Evolutionary conservation across 192 early-diverging fungal species (phyloP), one percentile per base, ranked within the genome.

Genomic region (Spizellomyces sp.): DNA sequence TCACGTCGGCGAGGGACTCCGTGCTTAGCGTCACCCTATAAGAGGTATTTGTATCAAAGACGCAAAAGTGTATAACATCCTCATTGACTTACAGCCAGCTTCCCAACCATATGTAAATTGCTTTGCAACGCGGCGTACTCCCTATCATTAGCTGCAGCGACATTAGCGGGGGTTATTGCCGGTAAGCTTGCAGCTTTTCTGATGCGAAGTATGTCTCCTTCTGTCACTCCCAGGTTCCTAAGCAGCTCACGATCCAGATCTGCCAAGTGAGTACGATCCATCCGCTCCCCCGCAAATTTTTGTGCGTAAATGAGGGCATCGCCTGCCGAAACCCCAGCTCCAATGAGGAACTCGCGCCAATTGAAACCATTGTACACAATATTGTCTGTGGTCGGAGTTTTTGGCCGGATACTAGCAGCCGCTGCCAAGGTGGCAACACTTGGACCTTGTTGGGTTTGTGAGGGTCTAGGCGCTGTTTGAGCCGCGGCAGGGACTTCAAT

Each of bases 341-440:
- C 87, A 63, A 96, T 83, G 44, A 98, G 90, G 77, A 93, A 96
- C 50, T 97, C 94, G 66, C 90, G 91, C 97, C 97, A 99, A 66
- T 99, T 92, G 77, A 93, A 98, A 45, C 91, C 91, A 50, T 89
- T 83, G 74, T 91, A 87, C 66, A 61, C 79, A 9, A 66, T 52
- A 10, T 47, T 56, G 44, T 66, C 43, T 14, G 78, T 61, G 6
- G 63, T 62, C 22, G 52, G 17, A 27, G 57, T 60, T 27, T 22
- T 72, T 46, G 77, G 36, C 64, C 77, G 48, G 21, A 70, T 36
- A 57, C 45, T 62, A 12, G 64, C 70, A 5, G 78, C 69, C 21
- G 65, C 69, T 4, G 79, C 83, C 12, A 76, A 74, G 36, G 71
- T 70, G 48, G 63, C 71, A 22, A 62, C 62, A 8, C 67, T 77